Evolutionary conservation across 2,329 filamentous ascomycete genomes (phyloP), one percentile per base, ranked within the genome.

Genomic region (Fusarium fujikuroi): DNA sequence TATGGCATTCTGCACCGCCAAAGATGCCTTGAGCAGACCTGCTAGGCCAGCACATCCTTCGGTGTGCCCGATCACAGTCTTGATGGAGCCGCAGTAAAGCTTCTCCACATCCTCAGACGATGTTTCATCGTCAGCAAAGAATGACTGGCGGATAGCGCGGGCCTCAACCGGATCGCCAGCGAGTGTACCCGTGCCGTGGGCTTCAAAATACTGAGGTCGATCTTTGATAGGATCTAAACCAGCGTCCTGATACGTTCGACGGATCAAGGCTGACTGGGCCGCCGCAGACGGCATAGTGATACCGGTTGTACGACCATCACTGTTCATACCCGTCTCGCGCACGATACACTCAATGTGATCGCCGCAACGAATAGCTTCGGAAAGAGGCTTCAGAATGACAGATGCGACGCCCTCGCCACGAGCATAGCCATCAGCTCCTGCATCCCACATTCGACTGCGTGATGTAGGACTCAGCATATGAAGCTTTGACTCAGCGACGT

Each of bases 261-360:
- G 46, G 21, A 64, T 60, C 25, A 64, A n/a, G 8, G 44, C 28
- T 14, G 58, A 52, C 5, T 62, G 63, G 4, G 63, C 58, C 1
- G 40, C 11, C 15, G 58, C 39, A 11, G 56, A 53, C 1, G 63
- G 63, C 36, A 65, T 61, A 7, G 63, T 65, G 19, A 65, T 62
- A 21, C 63, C 58, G 1, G 39, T 47, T 2, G 63, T 65, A 10
- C 47, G 40, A 0, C 63, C 63, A 42, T 65, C 63, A 0, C 36
- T 43, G 28, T 62, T 62, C 57, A 65, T 49, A 5, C 57, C 63
- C 8, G 58, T 65, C 47, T 65, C 57, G 2, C 58, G 57, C 1
- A 65, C 47, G 7, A 62, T 34, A 9, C 63, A 61, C 19, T 65
- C 47, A 14, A 88, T 85, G 2, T 85, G 81, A 74, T 91, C 88